Evolutionary conservation across 163 green algal genomes (phyloP).

Genomic region (Scenedesmus sp.): DNA sequence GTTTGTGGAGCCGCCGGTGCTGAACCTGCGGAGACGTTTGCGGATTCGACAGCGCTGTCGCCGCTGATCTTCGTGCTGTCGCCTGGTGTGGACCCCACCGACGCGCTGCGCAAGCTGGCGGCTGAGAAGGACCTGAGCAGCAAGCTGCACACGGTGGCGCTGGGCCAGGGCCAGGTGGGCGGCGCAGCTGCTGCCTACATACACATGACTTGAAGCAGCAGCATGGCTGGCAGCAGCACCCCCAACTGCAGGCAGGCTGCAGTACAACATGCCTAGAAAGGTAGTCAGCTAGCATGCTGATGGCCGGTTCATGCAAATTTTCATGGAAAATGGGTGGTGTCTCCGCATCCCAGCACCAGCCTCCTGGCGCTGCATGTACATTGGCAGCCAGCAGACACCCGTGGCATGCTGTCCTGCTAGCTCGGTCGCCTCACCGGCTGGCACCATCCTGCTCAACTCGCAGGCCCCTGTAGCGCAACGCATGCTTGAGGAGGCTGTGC

Average conservation of each 20-base stretch:
- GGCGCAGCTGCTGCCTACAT: no score
- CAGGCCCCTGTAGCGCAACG: slow-evolving; percentile 80
- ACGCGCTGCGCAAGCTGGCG: slow-evolving; percentile 86
- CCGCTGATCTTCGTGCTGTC: slow-evolving; percentile 92
- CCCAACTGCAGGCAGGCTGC: background rate
- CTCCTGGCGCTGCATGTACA: background rate
- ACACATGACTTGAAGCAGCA: background rate
- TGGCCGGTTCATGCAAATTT: background rate
- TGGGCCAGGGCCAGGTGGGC: slow-evolving; percentile 87
- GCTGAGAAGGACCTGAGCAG: slow-evolving; percentile 67
- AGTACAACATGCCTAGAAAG: background rate
- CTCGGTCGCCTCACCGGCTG: background rate
- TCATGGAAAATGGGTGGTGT: background rate
- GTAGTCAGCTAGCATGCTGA: no score
- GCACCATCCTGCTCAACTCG: background rate
- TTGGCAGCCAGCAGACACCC: background rate
- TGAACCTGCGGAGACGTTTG: slow-evolving; percentile 87
- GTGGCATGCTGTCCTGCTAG: background rate
- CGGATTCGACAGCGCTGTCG: slow-evolving; percentile 73
- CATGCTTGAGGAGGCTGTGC: slow-evolving; percentile 83
- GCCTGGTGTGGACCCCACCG: slow-evolving; percentile 87
- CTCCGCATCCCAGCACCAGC: background rate
- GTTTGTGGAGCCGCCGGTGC: slow-evolving; percentile 87
- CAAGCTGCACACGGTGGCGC: slow-evolving; percentile 83
- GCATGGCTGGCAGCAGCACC: no score